Conservation (phyloP, 31 red algal species). For the Asparagopsis taxiformis region DNA sequence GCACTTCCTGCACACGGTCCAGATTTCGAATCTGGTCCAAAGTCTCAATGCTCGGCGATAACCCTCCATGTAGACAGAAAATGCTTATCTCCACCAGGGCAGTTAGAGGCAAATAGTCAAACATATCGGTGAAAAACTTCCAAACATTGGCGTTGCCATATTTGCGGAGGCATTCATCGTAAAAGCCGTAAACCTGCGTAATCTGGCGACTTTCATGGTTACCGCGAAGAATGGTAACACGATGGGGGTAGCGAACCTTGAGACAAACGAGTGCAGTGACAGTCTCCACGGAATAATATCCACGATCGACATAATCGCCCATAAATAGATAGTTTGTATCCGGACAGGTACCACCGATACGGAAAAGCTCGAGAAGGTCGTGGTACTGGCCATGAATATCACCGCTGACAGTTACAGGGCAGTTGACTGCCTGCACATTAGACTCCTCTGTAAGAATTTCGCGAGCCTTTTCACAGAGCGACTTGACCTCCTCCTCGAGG, state of each 20-base stretch:
- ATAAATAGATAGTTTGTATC: constrained; percentile 99
- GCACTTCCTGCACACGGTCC: constrained; percentile 98
- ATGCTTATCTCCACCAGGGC: constrained; percentile 92
- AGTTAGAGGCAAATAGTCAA: constrained; percentile 97
- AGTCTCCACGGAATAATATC: constrained; percentile 99
- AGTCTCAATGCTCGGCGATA: constrained; percentile 96
- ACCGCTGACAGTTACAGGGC: constrained; percentile 96
- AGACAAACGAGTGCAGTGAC: constrained; percentile 95
- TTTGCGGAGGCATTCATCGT: constrained; percentile 98
- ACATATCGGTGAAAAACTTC: constrained; percentile 99
- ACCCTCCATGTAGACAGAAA: constrained; percentile 95
- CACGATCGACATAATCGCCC: constrained; percentile 99
- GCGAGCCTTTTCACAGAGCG: constrained; percentile 88
- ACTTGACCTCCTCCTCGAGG: constrained; percentile 90
- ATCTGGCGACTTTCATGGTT: constrained; percentile 98
- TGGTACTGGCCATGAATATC: constrained; percentile 99
- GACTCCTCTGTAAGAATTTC: constrained; percentile 92
- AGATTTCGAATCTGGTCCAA: constrained; percentile 96
- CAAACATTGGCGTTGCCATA: constrained; percentile 99
- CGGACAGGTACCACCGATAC: constrained; percentile 93
- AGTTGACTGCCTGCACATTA: constrained; percentile 91
- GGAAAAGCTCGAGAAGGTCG: constrained; percentile 96
- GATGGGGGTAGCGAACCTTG: constrained; percentile 95
- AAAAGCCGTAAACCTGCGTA: constrained; percentile 99
- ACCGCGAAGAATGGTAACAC: constrained; percentile 95